Evolutionary conservation across 2,329 filamentous ascomycete species (phyloP), one percentile per base, ranked within the genome.

Genomic region (Fusarium brachygibbosum): DNA sequence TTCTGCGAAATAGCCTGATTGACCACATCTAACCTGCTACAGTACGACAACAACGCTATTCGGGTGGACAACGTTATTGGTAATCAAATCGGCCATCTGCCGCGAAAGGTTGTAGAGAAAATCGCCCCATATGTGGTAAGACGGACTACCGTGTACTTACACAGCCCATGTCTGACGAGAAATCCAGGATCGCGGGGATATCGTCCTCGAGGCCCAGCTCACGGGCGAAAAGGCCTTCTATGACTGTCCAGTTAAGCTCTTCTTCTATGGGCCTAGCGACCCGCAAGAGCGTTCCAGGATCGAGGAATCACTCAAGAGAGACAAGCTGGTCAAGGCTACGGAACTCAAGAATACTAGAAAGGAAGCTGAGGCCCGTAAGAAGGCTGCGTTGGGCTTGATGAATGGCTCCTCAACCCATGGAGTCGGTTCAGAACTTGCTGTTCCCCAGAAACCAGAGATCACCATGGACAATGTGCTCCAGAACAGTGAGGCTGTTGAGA

Each of bases 21-120:
- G 23, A 46, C n/a, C 23, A 38, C 40, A 19, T 58, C 53, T 61
- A 29, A 68, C 44, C 48, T 32, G 19, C 32, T 46, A 19, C 41
- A 82, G 70, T 92, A 91, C 75, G 92, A 96, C 75, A 67, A 71
- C 8, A 96, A 96, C 79, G 93, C 93, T 0, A 93, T 97, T 59
- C 87, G 88, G 7, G 87, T 97, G 2, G 85, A 92, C 72, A 97
- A 96, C 77, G 92, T 94, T 16, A 86, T 91, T 74, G 86, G 88
- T 17, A 77, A 79, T 10, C 93, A 97, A 74, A 92, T 97, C 71
- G 93, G 93, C 1, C 93, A 97, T 78, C 83, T 97, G 40, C 91
- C 92, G 9, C 84, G 88, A 14, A 83, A 80, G 2, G 75, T 93
- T 23, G 93, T 90, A 1, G 81, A 83, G n/a, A 95, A 92, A 77